Evolutionary conservation across 2,329 filamentous ascomycete species (phyloP).

Genomic region (Chaetomiaceae sp.): DNA sequence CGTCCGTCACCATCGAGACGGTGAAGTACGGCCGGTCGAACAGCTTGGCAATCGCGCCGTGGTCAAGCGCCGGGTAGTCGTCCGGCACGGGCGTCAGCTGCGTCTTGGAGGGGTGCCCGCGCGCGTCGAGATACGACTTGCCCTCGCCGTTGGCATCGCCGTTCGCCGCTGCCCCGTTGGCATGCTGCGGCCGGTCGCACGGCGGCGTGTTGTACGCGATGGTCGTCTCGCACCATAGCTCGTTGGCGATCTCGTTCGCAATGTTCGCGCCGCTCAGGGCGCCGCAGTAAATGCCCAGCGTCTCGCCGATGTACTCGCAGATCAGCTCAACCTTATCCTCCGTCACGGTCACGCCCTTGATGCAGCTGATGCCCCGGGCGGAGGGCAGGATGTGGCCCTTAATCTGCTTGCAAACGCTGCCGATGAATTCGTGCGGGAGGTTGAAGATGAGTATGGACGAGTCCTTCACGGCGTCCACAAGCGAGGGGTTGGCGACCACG

Average conservation of each 20-base stretch:
- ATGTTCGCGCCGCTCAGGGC: conserved; percentile 95
- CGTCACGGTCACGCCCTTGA: conserved; percentile 93
- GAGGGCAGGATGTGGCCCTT: conserved; percentile 85
- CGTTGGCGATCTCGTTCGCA: conserved; percentile 85
- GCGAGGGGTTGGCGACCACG: conserved; percentile 74
- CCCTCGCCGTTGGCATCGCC: conserved; percentile 33
- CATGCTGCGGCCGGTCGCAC: conserved; percentile 71
- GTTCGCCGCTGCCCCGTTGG: conserved; percentile 59
- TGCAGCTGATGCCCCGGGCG: conserved; percentile 91
- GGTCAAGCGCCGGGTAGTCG: conserved; percentile 82
- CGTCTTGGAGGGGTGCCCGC: conserved; percentile 60
- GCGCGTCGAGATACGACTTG: conserved; percentile 63
- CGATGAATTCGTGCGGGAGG: conserved; percentile 92
- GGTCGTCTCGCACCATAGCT: conserved; percentile 97
- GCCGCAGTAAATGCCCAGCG: conserved; percentile 91
- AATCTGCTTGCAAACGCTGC: conserved; percentile 75
- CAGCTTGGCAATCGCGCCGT: conserved; percentile 72
- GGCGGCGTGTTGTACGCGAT: conserved; percentile 91
- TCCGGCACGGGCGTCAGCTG: conserved; percentile 69
- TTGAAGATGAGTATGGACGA: conserved; percentile 94
- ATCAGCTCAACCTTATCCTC: conserved; percentile 83
- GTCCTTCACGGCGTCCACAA: conserved; percentile 72
- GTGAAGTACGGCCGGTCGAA: conserved; percentile 98
- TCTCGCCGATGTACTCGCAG: conserved; percentile 88
- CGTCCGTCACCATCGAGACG: conserved; percentile 85